Evolutionary conservation across 2,329 filamentous ascomycete species (phyloP).

Genomic region (Fusarium redolens): DNA sequence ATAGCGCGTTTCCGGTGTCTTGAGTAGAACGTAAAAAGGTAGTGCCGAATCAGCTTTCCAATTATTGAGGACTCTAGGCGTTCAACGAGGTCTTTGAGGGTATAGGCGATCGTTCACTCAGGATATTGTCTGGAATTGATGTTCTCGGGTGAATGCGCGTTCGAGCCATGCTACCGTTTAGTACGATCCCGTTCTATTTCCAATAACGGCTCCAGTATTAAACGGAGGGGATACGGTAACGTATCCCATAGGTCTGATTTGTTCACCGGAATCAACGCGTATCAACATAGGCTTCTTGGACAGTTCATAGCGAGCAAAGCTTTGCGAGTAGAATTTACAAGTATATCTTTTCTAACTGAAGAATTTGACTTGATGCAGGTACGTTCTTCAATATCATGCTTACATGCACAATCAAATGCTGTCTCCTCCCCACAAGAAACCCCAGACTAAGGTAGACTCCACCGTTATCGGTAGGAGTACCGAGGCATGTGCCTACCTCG

Average conservation of each 20-base stretch:
- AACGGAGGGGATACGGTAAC: slow-evolving; percentile 9
- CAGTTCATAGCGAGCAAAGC: not conserved
- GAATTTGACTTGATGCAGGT: not conserved
- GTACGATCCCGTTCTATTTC: slow-evolving; percentile 7
- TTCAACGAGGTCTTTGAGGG: not conserved
- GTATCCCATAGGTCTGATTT: not conserved
- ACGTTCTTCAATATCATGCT: not conserved
- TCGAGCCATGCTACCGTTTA: slow-evolving; percentile 29
- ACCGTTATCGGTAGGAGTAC: slow-evolving; percentile 40
- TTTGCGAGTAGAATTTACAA: not conserved
- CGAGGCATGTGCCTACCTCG: slow-evolving; percentile 44
- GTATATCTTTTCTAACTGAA: not conserved
- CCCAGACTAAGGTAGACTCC: slow-evolving; percentile 12
- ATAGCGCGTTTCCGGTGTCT: not conserved
- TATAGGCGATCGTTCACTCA: slow-evolving; percentile 10
- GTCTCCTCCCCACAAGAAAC: slow-evolving; percentile 16
- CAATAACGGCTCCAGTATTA: slow-evolving; percentile 10
- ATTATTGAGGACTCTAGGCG: not conserved
- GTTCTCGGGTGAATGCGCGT: slow-evolving; percentile 33
- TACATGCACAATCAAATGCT: not conserved
- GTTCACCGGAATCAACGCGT: not conserved
- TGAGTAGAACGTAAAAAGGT: not conserved
- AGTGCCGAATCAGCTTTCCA: not conserved
- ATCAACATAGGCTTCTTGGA: not conserved
- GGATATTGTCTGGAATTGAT: slow-evolving; percentile 35